Evolutionary conservation across 306 rosid species (phyloP).

Genomic region (Casuarina equisetifolia): DNA sequence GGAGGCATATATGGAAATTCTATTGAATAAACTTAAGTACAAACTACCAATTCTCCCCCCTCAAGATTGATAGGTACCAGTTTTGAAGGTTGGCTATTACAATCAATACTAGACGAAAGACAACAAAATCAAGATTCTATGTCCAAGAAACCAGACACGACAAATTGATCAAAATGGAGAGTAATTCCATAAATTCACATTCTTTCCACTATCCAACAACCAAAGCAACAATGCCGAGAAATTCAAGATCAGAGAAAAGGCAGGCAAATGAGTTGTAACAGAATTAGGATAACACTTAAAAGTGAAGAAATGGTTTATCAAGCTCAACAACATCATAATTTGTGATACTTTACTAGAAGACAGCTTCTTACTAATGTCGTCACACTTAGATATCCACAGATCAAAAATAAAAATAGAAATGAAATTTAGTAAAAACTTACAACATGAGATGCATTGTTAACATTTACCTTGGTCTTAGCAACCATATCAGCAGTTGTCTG

Average conservation of each 20-base stretch:
- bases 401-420: neutral
- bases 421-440: constrained; percentile 42
- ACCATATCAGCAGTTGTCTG: constrained; percentile 36
- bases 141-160: neutral
- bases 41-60: neutral
- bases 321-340: neutral
- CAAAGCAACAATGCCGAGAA: neutral
- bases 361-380: neutral
- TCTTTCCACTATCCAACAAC: neutral
- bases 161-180: neutral
- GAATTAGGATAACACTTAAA: neutral
- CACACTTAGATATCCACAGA: neutral
- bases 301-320: neutral
- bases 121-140: neutral
- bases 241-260: neutral
- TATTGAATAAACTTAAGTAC: neutral
- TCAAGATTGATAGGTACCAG: neutral
- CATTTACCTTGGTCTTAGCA: constrained; percentile 34
- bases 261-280: neutral
- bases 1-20: neutral
- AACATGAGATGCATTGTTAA: constrained; percentile 32
- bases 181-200: no score
- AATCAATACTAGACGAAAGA: neutral
- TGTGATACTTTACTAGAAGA: neutral
- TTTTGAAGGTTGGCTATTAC: neutral